Conservation (phyloP, 352 stramenopile species). For the Phytophthora hibernalis region DNA sequence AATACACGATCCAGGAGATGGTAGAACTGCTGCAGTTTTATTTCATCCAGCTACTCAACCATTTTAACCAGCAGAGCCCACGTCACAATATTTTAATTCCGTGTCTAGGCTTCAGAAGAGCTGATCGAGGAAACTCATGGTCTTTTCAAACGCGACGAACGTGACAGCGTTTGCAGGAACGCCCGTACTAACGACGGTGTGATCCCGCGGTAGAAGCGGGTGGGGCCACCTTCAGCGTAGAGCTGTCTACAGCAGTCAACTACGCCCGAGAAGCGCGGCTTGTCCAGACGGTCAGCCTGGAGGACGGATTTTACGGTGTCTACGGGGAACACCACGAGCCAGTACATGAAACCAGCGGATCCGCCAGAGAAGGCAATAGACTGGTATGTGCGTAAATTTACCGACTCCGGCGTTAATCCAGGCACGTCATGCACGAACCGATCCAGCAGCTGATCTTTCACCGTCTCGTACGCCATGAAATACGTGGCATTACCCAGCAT, state of each 20-base stretch:
- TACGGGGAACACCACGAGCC: slow-evolving; percentile 81
- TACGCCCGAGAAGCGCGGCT: slow-evolving; percentile 74
- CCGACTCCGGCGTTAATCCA: slow-evolving; percentile 57
- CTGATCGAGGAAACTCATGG: slow-evolving; percentile 77
- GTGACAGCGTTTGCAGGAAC: slow-evolving; percentile 87
- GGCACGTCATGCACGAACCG: slow-evolving; percentile 53
- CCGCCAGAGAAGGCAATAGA: slow-evolving; percentile 74
- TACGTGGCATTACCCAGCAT: slow-evolving; percentile 89
- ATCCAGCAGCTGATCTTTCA: slow-evolving; percentile 70
- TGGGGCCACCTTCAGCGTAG: slow-evolving; percentile 67
- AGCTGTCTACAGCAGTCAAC: slow-evolving; percentile 71
- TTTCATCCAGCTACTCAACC: too few species aligned
- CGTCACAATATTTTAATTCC: slow-evolving; percentile 10
- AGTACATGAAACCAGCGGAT: slow-evolving; percentile 87
- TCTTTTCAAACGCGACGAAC: slow-evolving; percentile 87
- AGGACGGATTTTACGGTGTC: slow-evolving; percentile 89
- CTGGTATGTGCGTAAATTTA: slow-evolving; percentile 74
- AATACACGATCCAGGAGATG: too few species aligned
- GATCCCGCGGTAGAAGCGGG: slow-evolving; percentile 84
- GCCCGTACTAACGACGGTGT: slow-evolving; percentile 76
- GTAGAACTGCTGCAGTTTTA: too few species aligned
- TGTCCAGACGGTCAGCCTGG: slow-evolving; percentile 77
- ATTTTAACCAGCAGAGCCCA: slow-evolving; percentile 8
- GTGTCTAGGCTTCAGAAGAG: slow-evolving; percentile 55
- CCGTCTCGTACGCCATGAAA: slow-evolving; percentile 84